These are phyloP conservation scores for Lolium multiflorum DNA, from an alignment of 176 grass and related monocot species.

Conservation along the genomic window DNA sequence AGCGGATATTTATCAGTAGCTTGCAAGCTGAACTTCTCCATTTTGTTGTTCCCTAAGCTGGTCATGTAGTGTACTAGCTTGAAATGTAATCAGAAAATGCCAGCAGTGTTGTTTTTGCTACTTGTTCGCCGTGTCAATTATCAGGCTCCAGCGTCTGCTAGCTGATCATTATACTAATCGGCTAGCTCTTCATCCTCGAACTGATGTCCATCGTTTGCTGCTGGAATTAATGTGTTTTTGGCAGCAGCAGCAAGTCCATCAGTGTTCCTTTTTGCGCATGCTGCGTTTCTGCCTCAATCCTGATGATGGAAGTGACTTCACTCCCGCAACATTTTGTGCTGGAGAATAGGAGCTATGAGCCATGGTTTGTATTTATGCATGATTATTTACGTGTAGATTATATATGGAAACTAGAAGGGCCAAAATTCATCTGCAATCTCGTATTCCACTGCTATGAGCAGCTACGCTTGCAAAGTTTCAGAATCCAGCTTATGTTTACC, in stretches of 20 bases:
- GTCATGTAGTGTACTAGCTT: conserved; percentile 13
- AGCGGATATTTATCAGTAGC: background rate
- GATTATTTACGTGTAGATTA: background rate
- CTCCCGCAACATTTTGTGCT: background rate
- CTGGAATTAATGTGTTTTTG: background rate
- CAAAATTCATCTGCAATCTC: background rate
- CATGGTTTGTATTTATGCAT: background rate
- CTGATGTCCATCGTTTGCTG: background rate
- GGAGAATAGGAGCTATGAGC: background rate
- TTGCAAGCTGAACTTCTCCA: conserved; percentile 26
- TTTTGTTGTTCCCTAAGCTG: conserved; percentile 28
- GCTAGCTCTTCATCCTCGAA: background rate
- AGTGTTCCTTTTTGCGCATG: background rate
- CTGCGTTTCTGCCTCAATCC: background rate
- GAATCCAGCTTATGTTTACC: background rate
- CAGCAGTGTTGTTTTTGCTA: background rate
- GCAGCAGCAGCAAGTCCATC: background rate
- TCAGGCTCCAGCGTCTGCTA: conserved; percentile 7
- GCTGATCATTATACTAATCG: background rate
- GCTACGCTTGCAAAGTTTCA: background rate
- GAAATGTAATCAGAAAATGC: conserved; percentile 13
- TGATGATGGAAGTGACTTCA: background rate
- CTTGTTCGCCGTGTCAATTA: conserved; percentile 15
- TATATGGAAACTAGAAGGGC: background rate
- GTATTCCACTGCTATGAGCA: background rate